Evolutionary conservation across 1,139 yeast species (phyloP), one percentile per base, ranked within the genome.

Genomic region (Magnusiomyces ingens): DNA sequence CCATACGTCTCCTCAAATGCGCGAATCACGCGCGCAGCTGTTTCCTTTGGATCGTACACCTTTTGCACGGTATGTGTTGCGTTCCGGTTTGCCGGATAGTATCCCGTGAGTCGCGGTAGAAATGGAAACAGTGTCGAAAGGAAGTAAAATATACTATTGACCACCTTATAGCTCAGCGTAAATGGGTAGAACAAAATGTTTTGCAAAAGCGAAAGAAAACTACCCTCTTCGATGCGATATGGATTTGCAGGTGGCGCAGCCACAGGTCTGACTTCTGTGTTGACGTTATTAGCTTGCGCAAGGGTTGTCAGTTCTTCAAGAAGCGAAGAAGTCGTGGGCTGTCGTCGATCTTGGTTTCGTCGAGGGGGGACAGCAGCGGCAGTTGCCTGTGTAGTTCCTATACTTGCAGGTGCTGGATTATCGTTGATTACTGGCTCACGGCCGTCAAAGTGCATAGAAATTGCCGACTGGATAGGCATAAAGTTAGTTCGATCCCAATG

Each of bases 1-100:
- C 69, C 70, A 52, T 70, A 69, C 8, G 59, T 63, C 46, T 71
- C 73, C 58, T 74, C 74, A 56, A 76, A 73, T 32, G 66, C 63
- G 11, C 69, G 63, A 43, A 69, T 67, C 53, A 74, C 73, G 48
- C 71, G 60, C 32, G 71, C 62, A 2, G 79, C 76, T 12, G 69
- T 64, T 48, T 72, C 72, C 49, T 68, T 66, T 6, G 78, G 75
- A 56, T 74, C 72, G 36, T 36, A 45, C 42, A 68, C 63, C 22
- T 64, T 65, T 44, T 66, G 68, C 8, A 67, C 68, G 2, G 74
- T 64, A 13, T 63, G 56, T 26, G 59, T 57, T 8, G 67, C 65
- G 22, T 60, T 57, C 19, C 71, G 57, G 52, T 69, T 67, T 21
- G 71, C 67, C 2, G 72, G 69, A 55, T 68, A 66, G 53, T 67